Base-by-base conservation (phyloP, 768 basidiomycete genomes). In the Hygrophoropsis aurantiaca region DNA sequence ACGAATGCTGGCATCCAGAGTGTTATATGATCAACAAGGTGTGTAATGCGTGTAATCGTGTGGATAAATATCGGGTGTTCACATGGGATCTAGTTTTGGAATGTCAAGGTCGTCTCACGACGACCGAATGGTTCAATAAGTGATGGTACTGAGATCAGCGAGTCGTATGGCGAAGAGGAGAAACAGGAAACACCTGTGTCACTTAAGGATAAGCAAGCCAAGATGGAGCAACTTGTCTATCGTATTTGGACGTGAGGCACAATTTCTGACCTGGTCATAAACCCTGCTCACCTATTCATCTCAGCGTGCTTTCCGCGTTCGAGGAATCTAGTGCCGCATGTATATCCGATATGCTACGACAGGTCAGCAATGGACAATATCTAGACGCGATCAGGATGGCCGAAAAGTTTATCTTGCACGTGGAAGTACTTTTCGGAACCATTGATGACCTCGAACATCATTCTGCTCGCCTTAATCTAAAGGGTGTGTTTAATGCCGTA, bases 21-120 rank as follows among this genome's bases (percentile, higher is more conserved):
- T 99, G 97, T 67, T 97, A 98, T 68, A 97, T 97, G 95, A 97
- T 99, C 56, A 95, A 97, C 71, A 98, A 98, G 79, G 94, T 95
- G 53, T 47, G 79, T 53, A 1, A 24, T 9, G 35, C 16, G 21
- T 33, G 24, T 25, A 24, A 39, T 49, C 23, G 8, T 11, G 39
- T 30, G 23, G 23, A 19, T 8, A 35, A 23, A 41, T 38, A 24
- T 15, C 13, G 23, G 16, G 32, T 42, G 33, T 39, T 61, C 23
- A 64, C 53, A 16, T 15, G 40, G 9, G 37, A 7, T 48, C 21
- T 64, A 97, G 93, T 98, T 98, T 70, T 98, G 97, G 97, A 99
- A 98, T 65, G 94, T 98, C 65, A 97, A 97, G 67, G 84, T 92
- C 4, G 84, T 82, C 49, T 81, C 86, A 27, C 79, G 86, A 52